phyloP scores from a whole-genome alignment of 306 rosid species.

The Fagus crenata region DNA sequence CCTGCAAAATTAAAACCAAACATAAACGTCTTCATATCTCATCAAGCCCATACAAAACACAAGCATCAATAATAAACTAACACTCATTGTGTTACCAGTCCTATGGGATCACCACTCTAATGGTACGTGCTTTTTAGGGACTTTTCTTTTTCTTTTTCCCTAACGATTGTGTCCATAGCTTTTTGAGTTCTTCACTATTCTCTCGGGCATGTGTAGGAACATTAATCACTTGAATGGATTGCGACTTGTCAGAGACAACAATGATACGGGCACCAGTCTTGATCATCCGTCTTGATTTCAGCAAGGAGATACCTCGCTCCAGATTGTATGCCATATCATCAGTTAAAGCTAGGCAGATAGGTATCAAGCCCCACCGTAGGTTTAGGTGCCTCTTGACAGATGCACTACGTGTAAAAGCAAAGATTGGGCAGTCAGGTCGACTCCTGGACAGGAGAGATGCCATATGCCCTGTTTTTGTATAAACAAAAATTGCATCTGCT shows the following conservation, averaged over 20 bases:
- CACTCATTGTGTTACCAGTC: no score
- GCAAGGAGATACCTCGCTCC: slow-evolving; percentile 72
- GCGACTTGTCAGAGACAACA: slow-evolving; percentile 91
- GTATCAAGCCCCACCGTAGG: slow-evolving; percentile 95
- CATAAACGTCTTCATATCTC: no score
- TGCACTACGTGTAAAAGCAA: slow-evolving; percentile 75
- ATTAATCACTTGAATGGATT: slow-evolving; percentile 93
- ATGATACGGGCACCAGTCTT: slow-evolving; percentile 94
- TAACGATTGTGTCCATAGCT: no score
- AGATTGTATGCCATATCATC: slow-evolving; percentile 96
- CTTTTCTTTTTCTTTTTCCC: no score
- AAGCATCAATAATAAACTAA: no score
- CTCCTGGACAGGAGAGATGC: slow-evolving; percentile 89
- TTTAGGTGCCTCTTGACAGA: slow-evolving; percentile 84
- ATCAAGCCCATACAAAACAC: no score
- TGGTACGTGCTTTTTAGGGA: no score
- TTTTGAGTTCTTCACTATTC: no score
- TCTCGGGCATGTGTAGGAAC: slow-evolving; percentile 43
- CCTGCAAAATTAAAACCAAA: no score
- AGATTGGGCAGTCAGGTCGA: slow-evolving; percentile 95
- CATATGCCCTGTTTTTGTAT: slow-evolving; percentile 90
- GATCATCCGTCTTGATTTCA: slow-evolving; percentile 89
- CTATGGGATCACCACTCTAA: no score
- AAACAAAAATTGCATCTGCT: slow-evolving; percentile 91
- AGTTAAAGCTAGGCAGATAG: slow-evolving; percentile 78